phyloP scores from a whole-genome alignment of 139 green algal species.

The Chlorokybus atmophyticus region DNA sequence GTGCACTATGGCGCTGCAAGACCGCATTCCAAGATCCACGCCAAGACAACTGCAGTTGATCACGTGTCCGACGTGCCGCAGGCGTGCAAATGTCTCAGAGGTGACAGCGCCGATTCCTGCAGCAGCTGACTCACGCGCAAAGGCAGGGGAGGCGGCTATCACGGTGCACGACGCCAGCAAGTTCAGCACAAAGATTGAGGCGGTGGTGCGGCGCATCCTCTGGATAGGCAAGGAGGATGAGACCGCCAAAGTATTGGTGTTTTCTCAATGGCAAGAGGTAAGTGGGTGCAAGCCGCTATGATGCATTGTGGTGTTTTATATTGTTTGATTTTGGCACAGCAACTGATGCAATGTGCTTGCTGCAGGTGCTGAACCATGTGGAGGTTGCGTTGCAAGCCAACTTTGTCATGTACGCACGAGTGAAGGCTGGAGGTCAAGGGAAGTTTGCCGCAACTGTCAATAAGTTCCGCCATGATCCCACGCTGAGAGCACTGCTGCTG shows the following conservation, averaged over 20 bases:
- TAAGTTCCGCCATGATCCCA: background rate
- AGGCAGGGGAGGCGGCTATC: too few relatives aligned
- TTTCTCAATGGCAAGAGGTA: constrained; percentile 64
- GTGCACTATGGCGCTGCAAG: too few relatives aligned
- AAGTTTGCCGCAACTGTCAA: background rate
- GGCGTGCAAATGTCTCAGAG: too few relatives aligned
- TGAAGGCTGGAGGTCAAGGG: background rate
- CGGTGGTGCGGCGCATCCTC: constrained; percentile 54
- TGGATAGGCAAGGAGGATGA: constrained; percentile 28
- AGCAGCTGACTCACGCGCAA: too few relatives aligned
- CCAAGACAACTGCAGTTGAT: too few relatives aligned
- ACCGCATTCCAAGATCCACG: too few relatives aligned
- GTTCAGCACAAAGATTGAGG: constrained; percentile 61
- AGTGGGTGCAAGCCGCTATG: too few relatives aligned
- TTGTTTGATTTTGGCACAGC: too few relatives aligned
- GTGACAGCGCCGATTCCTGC: too few relatives aligned
- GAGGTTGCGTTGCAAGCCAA: constrained; percentile 26
- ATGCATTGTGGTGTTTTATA: too few relatives aligned
- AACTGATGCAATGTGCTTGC: too few relatives aligned
- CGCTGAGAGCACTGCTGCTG: constrained; percentile 23
- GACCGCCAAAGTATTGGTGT: constrained; percentile 51
- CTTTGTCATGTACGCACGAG: constrained; percentile 4
- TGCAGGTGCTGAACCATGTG: constrained; percentile 66
- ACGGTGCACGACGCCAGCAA: constrained; percentile 38
- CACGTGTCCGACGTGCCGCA: constrained; percentile 58